Percentiles rank a stretch among this genome's conserved stretches.
Evolutionary conservation across 768 basidiomycete genomes (phyloP).

Genomic region (Floccularia luteovirens): DNA sequence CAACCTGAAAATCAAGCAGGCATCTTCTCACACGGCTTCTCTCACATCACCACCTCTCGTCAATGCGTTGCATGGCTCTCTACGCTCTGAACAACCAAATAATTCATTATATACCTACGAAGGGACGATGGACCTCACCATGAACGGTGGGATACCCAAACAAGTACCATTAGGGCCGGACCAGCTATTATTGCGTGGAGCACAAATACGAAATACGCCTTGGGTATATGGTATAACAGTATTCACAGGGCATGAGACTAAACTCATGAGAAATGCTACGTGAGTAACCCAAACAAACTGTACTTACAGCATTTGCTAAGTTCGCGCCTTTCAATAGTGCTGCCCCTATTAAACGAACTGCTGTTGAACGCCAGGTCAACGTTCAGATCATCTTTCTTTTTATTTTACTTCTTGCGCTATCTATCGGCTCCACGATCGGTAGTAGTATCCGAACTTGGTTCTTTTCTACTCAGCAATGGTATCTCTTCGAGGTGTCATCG

Average conservation of each 20-base stretch:
- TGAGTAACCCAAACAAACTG: slow-evolving; percentile 29
- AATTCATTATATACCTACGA: slow-evolving; percentile 97
- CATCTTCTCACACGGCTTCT: slow-evolving; percentile 69
- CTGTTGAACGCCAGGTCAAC: slow-evolving; percentile 94
- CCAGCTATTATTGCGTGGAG: slow-evolving; percentile 89
- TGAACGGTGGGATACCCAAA: slow-evolving; percentile 51
- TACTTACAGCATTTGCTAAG: not conserved
- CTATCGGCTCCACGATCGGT: slow-evolving; percentile 87
- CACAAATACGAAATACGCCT: slow-evolving; percentile 91
- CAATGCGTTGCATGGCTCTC: slow-evolving; percentile 64
- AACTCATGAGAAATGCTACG: slow-evolving; percentile 98
- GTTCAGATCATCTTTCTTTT: slow-evolving; percentile 95
- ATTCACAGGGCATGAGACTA: slow-evolving; percentile 97
- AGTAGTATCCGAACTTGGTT: slow-evolving; percentile 90
- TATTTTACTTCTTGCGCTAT: slow-evolving; percentile 77
- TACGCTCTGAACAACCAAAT: slow-evolving; percentile 96
- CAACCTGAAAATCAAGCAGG: slow-evolving; percentile 98
- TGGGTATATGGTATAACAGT: slow-evolving; percentile 95
- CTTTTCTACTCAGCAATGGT: slow-evolving; percentile 85
- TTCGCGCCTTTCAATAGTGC: slow-evolving; percentile 45
- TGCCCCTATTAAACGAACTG: slow-evolving; percentile 94
- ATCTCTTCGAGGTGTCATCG: slow-evolving; percentile 59
- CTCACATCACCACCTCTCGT: slow-evolving; percentile 77
- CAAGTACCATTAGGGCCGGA: slow-evolving; percentile 92
- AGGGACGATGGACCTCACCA: slow-evolving; percentile 62